Base-by-base conservation (phyloP, 345 rosid genomes). In the Diplotaxis tenuifolia region DNA sequence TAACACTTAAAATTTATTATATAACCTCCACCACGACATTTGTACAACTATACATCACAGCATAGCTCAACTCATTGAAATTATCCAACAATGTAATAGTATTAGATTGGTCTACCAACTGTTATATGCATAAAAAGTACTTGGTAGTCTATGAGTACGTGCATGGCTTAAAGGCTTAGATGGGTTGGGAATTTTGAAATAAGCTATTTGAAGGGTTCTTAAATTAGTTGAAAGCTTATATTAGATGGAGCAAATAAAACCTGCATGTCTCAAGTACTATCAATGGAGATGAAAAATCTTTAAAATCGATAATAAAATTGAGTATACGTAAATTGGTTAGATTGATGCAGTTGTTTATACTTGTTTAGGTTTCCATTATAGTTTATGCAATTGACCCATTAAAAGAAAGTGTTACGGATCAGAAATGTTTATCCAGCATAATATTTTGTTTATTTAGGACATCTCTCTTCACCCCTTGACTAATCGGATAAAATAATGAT, bases 191-290 rank as follows among this genome's bases (percentile, higher is more conserved):
- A 75, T 50, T 34, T 25, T 25, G 34, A 60, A 61, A 75, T 32
- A 47, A 34, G 73, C 45, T 36, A 60, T 27, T 60, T 36, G 73
- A 60, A 61, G 56, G 47, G 23, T 52, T 67, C 73, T 49, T 60
- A 19, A 67, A 75, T 50, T 75, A 22, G 62, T 60, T 25, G 32
- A 67, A 67, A 67, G 68, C 68, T 59, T 36, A 23, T 18, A 49
- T 22, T 15, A 25, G 62, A 34, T 50, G 55, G 29, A 60, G 22
- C 55, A 60, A 60, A 32, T 20, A 59, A 32, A 67, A 15, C 59
- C 16, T 67, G 73, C 62, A 67, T 60, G n/a, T 20, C 36, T 65
- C 32, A 36, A 65, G 77, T 73, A 64, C 76, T 55, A 54, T 27
- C 65, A 55, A 12, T 38, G 16, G 18, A 4, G 18, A 73, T 65